A percentile compares a stretch with the other conserved stretches of the same genome.
Conservation (phyloP, 1,139 yeast species). For the Arxiozyma heterogenica region DNA sequence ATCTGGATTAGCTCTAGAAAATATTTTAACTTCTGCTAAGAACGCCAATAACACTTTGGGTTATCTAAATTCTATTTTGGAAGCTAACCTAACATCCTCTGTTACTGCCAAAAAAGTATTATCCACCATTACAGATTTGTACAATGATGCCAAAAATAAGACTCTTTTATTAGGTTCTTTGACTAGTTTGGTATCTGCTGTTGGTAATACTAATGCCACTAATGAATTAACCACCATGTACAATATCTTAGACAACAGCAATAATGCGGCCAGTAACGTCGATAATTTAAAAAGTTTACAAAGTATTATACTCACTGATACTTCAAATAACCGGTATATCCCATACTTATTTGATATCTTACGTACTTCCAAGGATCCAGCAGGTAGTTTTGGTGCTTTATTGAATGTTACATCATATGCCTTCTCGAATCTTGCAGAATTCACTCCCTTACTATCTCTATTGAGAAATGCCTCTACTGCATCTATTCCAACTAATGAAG, state of each 20-base stretch:
- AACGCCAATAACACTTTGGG: constrained; percentile 13
- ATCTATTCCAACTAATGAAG: constrained; percentile 14
- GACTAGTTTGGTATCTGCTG: constrained; percentile 18
- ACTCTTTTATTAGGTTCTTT: constrained; percentile 17
- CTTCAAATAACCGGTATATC: constrained; percentile 13
- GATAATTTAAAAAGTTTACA: constrained; percentile 15
- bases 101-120: constrained; percentile 19
- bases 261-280: constrained; percentile 20
- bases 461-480: constrained; percentile 14
- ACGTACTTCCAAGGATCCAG: constrained; percentile 22
- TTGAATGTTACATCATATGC: constrained; percentile 23
- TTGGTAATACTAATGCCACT: constrained; percentile 7
- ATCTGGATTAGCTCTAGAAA: constrained; percentile 7
- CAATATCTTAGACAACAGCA: constrained; percentile 18
- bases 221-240: constrained; percentile 20
- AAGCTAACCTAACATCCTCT: constrained; percentile 21
- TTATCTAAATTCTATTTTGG: constrained; percentile 17
- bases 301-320: constrained; percentile 12
- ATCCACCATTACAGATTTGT: constrained; percentile 14
- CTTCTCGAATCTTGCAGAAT: constrained; percentile 17
- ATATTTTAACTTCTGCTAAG: constrained; percentile 12
- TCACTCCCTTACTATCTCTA: constrained; percentile 20
- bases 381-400: constrained; percentile 22
- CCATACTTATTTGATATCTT: constrained; percentile 22
- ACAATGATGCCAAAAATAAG: constrained; percentile 15